A percentile compares a stretch with the other conserved stretches of the same genome.
phyloP scores from a whole-genome alignment of 306 rosid genomes.

The Astragalus glycyphyllos region DNA sequence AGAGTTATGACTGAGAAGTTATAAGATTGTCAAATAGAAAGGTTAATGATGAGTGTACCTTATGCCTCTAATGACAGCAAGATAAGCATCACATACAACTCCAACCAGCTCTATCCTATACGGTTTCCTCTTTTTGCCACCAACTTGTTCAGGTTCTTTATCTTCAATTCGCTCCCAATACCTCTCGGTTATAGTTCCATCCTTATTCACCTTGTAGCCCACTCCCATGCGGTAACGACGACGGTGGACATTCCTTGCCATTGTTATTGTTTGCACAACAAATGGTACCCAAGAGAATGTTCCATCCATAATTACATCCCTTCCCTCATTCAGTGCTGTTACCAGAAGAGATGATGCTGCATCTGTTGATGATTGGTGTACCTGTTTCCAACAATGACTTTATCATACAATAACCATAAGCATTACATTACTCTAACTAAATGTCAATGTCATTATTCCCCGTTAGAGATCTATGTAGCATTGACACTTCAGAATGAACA shows the following conservation, averaged over 20 bases:
- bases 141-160: constrained; percentile 72
- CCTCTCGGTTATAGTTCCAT: constrained; percentile 73
- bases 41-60: constrained; percentile 52
- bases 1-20: constrained; percentile 1
- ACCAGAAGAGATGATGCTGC: constrained; percentile 96
- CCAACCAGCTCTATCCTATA: constrained; percentile 97
- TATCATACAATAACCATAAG: constrained; percentile 8
- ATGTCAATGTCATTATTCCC: constrained; percentile 10
- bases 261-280: constrained; percentile 93
- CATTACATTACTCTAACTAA: constrained; percentile 1
- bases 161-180: constrained; percentile 82
- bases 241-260: constrained; percentile 94
- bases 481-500: too few relatives aligned
- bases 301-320: constrained; percentile 98
- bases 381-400: constrained; percentile 58
- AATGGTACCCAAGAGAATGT: constrained; percentile 96
- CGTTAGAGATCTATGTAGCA: background rate
- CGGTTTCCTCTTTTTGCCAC: constrained; percentile 83
- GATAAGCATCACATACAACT: constrained; percentile 94
- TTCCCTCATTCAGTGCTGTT: constrained; percentile 90
- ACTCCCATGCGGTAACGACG: constrained; percentile 93
- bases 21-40: constrained; percentile 10
- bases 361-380: constrained; percentile 95
- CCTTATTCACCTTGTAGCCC: constrained; percentile 68
- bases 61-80: constrained; percentile 87